Conservation (phyloP, 805 yeast species). For the Metschnikowia kunwiensis region DNA sequence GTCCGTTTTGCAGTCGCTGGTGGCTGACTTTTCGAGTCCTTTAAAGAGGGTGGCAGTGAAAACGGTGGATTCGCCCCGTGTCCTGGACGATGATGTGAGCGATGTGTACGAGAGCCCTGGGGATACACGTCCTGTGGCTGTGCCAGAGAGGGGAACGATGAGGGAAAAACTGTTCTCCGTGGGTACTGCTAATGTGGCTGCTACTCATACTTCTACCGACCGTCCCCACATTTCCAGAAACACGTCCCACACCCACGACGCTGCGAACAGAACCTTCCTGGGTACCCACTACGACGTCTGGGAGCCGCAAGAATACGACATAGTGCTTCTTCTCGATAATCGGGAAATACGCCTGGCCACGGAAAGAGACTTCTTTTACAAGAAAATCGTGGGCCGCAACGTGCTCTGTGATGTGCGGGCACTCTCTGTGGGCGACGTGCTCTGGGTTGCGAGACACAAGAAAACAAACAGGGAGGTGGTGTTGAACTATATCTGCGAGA, state of each 20-base stretch:
- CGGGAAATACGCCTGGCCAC: constrained; percentile 70
- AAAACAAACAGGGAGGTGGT: constrained; percentile 59
- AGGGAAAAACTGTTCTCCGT: no score
- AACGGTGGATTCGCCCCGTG: no score
- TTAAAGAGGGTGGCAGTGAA: not conserved
- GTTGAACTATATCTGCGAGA: constrained; percentile 79
- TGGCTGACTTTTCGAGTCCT: constrained; percentile 8
- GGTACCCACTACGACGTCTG: constrained; percentile 49
- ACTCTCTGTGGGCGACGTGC: constrained; percentile 79
- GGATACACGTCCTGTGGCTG: no score
- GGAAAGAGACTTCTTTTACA: constrained; percentile 69
- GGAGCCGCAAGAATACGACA: constrained; percentile 56
- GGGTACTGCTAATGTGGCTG: no score
- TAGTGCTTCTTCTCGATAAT: constrained; percentile 69
- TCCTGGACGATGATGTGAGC: no score
- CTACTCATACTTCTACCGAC: no score
- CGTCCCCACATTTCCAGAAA: no score
- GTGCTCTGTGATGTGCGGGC: constrained; percentile 52
- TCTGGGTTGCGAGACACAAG: constrained; percentile 80
- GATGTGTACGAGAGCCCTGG: no score
- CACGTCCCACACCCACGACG: no score
- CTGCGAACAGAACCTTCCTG: constrained; percentile 18
- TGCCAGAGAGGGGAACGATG: no score
- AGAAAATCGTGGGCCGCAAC: constrained; percentile 48
- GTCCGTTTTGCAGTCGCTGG: constrained; percentile 5